Conservation (phyloP, 2,329 filamentous ascomycete species). For the Hysterium pulicare region DNA sequence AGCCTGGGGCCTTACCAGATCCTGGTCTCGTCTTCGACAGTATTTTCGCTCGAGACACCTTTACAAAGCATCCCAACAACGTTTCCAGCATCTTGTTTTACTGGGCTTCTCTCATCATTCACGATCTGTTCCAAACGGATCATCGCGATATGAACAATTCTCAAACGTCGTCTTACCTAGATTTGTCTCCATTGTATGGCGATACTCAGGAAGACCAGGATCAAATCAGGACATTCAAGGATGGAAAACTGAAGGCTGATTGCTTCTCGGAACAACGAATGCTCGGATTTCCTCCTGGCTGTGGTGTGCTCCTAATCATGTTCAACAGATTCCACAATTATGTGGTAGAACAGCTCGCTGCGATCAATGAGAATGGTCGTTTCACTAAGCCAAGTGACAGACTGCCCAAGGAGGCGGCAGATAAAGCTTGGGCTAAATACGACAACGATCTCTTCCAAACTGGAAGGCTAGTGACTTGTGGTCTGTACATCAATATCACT, state of each 20-base stretch:
- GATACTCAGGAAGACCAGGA: conserved; percentile 63
- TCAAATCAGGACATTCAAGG: conserved; percentile 60
- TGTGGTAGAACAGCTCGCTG: conserved; percentile 69
- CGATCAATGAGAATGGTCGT: conserved; percentile 77
- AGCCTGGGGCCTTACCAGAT: conserved; percentile 58
- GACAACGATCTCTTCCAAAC: conserved; percentile 53
- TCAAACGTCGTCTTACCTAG: conserved; percentile 69
- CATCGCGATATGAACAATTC: conserved; percentile 60
- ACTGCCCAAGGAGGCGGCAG: conserved; percentile 25
- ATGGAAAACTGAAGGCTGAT: conserved; percentile 65
- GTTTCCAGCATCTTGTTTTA: conserved; percentile 73
- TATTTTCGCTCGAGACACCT: conserved; percentile 58
- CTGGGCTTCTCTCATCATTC: conserved; percentile 61
- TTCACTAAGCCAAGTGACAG: conserved; percentile 62
- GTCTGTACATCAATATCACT: conserved; percentile 60
- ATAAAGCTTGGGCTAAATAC: conserved; percentile 37
- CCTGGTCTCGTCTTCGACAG: conserved; percentile 62
- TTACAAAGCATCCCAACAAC: conserved; percentile 62
- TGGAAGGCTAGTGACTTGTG: conserved; percentile 50
- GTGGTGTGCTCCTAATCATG: conserved; percentile 62
- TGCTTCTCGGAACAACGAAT: conserved; percentile 64
- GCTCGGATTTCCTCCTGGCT: conserved; percentile 65
- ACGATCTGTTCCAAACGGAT: conserved; percentile 63
- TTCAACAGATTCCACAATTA: conserved; percentile 79
- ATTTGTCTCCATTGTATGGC: conserved; percentile 69